phyloP scores from a whole-genome alignment of 2,329 filamentous ascomycete genomes.

The Sporothrix euskadiensis region DNA sequence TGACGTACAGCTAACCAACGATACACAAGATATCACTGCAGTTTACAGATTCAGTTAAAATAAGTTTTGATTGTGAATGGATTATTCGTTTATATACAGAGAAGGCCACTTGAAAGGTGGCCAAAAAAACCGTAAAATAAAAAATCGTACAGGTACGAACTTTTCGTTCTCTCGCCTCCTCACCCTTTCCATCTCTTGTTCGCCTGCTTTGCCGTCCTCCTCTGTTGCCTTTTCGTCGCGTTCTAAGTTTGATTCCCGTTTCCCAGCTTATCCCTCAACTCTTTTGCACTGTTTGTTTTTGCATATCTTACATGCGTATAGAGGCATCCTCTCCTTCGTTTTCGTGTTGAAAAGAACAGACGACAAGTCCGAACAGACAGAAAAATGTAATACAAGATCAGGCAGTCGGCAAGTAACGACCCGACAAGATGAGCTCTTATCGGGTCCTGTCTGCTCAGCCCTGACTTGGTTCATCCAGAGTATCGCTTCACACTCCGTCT shows the following conservation, averaged over 20 bases:
- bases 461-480: neutral
- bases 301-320: slow-evolving; percentile 1
- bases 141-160: neutral
- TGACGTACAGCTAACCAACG: neutral
- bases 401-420: neutral
- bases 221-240: neutral
- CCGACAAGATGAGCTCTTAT: neutral
- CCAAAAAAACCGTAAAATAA: neutral
- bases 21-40: neutral
- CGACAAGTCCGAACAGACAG: neutral
- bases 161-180: neutral
- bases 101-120: neutral
- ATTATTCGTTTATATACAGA: slow-evolving; percentile 3
- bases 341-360: neutral
- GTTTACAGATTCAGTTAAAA: too few species aligned
- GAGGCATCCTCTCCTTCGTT: neutral
- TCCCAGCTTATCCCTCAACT: neutral
- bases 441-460: neutral
- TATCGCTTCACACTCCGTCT: neutral
- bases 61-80: neutral
- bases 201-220: neutral
- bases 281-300: neutral
- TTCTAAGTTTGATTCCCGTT: neutral
- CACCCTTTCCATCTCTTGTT: neutral
- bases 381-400: neutral